Conservation (phyloP, 2,329 filamentous ascomycete genomes). For the Tricladium varicosporioides region DNA sequence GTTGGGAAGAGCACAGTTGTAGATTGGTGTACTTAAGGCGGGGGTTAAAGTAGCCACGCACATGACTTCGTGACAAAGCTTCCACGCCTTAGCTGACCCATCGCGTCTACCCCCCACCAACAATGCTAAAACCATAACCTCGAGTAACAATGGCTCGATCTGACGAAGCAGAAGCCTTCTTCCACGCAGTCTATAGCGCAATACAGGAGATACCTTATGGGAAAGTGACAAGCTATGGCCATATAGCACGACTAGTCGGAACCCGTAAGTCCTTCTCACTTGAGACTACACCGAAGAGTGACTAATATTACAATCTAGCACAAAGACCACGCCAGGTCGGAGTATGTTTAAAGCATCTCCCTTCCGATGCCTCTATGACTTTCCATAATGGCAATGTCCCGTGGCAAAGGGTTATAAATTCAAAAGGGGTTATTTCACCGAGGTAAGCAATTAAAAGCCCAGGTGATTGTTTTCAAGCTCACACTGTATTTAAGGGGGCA, state of each 20-base stretch:
- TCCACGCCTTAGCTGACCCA: too few relatives aligned
- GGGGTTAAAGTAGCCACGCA: too few relatives aligned
- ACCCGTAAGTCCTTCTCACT: slow-evolving; percentile 54
- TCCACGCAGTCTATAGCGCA: slow-evolving; percentile 74
- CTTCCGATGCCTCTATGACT: slow-evolving; percentile 46
- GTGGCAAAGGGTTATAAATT: slow-evolving; percentile 91
- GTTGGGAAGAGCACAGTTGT: too few relatives aligned
- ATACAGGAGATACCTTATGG: slow-evolving; percentile 83
- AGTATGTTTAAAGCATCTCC: slow-evolving; percentile 83
- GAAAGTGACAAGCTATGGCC: slow-evolving; percentile 83
- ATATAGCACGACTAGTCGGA: slow-evolving; percentile 71
- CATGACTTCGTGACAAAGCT: too few relatives aligned
- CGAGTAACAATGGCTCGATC: slow-evolving; percentile 55
- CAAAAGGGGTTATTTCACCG: slow-evolving; percentile 81
- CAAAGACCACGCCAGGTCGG: slow-evolving; percentile 82
- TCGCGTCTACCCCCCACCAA: too few relatives aligned
- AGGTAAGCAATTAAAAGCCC: slow-evolving; percentile 49
- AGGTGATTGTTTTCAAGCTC: neutral
- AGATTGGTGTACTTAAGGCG: too few relatives aligned
- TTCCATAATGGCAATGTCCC: slow-evolving; percentile 81
- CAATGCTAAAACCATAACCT: slow-evolving; percentile 1
- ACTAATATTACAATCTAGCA: slow-evolving; percentile 43
- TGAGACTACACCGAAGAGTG: neutral
- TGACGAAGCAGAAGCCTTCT: slow-evolving; percentile 74
- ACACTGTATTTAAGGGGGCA: slow-evolving; percentile 26